Evolutionary conservation across 495 filamentous ascomycete species (phyloP).

Genomic region (Aspergillus saccharolyticus): DNA sequence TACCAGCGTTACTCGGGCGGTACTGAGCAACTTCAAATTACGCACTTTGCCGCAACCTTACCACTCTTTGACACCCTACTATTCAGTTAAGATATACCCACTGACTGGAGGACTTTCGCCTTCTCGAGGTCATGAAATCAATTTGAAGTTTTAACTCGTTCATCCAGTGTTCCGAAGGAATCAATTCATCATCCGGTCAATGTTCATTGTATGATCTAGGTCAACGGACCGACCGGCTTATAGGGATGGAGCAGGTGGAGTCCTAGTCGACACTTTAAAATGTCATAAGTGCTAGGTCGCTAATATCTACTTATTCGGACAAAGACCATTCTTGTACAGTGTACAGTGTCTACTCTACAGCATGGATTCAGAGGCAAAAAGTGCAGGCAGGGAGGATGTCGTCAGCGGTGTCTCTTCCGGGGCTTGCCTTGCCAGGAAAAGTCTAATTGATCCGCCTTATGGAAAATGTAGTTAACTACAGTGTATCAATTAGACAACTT

Average conservation of each 20-base stretch:
- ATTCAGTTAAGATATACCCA: too few species aligned
- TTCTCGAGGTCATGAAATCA: too few species aligned
- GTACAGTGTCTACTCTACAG: too few species aligned
- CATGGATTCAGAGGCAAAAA: not conserved
- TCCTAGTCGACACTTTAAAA: not conserved
- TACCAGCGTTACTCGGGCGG: not conserved
- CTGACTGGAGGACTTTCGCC: too few species aligned
- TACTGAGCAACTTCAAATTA: not conserved
- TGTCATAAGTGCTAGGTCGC: not conserved
- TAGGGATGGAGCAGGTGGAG: not conserved
- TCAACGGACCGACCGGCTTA: not conserved
- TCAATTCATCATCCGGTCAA: not conserved
- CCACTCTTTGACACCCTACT: too few species aligned
- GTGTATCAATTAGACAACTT: too few species aligned
- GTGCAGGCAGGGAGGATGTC: not conserved
- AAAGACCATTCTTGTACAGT: too few species aligned
- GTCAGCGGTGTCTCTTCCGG: not conserved
- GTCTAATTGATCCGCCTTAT: conserved; percentile 11
- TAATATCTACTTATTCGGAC: too few species aligned
- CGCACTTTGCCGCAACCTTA: too few species aligned
- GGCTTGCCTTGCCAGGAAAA: not conserved
- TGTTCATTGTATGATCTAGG: not conserved
- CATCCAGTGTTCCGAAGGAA: too few species aligned
- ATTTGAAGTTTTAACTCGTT: too few species aligned
- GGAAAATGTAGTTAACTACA: not conserved